Conservation (phyloP, 2,329 filamentous ascomycete genomes). For the Phyllosticta capitalensis region DNA sequence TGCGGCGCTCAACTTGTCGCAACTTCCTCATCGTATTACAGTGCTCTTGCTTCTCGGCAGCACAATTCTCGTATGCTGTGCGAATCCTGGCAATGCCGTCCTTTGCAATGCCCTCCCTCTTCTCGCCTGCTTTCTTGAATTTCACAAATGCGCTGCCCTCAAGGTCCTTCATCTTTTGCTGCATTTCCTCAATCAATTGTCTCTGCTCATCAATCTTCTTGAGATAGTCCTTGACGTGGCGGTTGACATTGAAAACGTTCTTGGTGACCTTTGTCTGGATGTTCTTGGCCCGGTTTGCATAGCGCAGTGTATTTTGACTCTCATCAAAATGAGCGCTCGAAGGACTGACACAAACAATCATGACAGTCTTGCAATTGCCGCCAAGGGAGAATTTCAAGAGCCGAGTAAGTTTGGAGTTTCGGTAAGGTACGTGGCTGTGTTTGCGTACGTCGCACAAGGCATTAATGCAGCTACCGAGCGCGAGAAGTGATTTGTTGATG, state of each 20-base stretch:
- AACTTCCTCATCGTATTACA: slow-evolving; percentile 71
- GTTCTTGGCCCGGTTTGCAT: slow-evolving; percentile 96
- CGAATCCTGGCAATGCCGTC: slow-evolving; percentile 77
- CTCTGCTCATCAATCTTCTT: slow-evolving; percentile 99
- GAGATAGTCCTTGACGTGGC: slow-evolving; percentile 97
- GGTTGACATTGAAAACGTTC: slow-evolving; percentile 98
- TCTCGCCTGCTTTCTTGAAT: slow-evolving; percentile 83
- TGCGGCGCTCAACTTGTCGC: slow-evolving; percentile 73
- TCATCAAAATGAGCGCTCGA: slow-evolving; percentile 97
- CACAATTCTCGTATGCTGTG: slow-evolving; percentile 72
- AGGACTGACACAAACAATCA: slow-evolving; percentile 98
- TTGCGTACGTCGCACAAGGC: slow-evolving; percentile 89
- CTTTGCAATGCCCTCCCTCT: slow-evolving; percentile 62
- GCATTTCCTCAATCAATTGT: slow-evolving; percentile 90
- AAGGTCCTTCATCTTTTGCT: slow-evolving; percentile 82
- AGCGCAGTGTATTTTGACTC: slow-evolving; percentile 93
- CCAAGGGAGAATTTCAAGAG: slow-evolving; percentile 94
- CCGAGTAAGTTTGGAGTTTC: slow-evolving; percentile 93
- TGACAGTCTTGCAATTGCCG: slow-evolving; percentile 97
- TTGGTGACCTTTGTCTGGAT: slow-evolving; percentile 99
- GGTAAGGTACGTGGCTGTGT: slow-evolving; percentile 88
- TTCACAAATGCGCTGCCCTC: slow-evolving; percentile 76
- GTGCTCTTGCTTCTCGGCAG: slow-evolving; percentile 68
- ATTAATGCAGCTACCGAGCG: slow-evolving; percentile 94
- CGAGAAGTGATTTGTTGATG: slow-evolving; percentile 97